Conservation (phyloP, 106 monocot genomes). For the Allium sativum region DNA sequence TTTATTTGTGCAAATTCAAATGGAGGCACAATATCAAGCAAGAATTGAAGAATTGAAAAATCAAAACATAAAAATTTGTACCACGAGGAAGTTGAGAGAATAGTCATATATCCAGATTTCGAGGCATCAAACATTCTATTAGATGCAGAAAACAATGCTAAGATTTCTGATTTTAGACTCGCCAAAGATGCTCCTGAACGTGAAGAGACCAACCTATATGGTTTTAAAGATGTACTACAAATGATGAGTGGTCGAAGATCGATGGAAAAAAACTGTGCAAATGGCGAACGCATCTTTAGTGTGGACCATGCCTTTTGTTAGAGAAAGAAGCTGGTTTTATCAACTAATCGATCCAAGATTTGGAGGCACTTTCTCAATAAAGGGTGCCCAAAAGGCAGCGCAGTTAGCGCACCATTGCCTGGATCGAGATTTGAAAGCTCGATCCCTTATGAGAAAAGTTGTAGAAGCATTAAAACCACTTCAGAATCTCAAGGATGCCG, state of each 20-base stretch:
- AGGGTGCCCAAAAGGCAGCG: conserved; percentile 12
- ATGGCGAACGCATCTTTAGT: conserved; percentile 11
- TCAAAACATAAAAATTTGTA: no score
- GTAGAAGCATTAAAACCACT: conserved; percentile 4
- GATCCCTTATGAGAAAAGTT: conserved; percentile 14
- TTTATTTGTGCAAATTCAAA: no score
- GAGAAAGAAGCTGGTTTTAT: conserved; percentile 7
- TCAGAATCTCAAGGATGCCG: conserved; percentile 9
- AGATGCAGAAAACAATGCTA: conserved; percentile 57
- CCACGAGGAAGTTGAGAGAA: conserved; percentile 53
- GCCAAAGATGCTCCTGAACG: conserved; percentile 75
- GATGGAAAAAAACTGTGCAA: conserved; percentile 24
- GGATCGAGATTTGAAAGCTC: conserved; percentile 8
- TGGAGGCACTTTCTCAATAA: conserved; percentile 11
- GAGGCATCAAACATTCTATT: conserved; percentile 49
- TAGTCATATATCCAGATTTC: conserved; percentile 52
- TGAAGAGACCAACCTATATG: conserved; percentile 73
- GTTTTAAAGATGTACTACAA: conserved; percentile 81
- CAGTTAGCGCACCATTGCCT: conserved; percentile 10
- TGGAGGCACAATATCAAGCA: no score
- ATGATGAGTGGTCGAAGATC: conserved; percentile 77
- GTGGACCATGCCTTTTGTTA: conserved; percentile 9
- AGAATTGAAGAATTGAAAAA: no score
- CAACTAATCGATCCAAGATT: conserved; percentile 10
- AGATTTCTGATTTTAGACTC: conserved; percentile 75